A percentile compares a stretch with the other conserved stretches of the same genome.
Conservation (phyloP, 257 asterid species). For the Phtheirospermum japonicum region DNA sequence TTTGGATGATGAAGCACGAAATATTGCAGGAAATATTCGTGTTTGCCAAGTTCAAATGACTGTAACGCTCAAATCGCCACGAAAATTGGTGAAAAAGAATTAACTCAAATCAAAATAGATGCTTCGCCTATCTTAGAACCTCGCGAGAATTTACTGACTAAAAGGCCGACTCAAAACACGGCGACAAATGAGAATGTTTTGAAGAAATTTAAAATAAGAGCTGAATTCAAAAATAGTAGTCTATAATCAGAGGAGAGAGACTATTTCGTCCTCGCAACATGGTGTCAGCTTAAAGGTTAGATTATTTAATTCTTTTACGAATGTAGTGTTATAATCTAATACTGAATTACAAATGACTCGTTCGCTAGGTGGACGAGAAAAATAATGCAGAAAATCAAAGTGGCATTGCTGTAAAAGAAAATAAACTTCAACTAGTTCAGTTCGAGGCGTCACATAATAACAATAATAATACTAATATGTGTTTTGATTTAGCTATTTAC, state of each 20-base stretch:
- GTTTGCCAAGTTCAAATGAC: no score
- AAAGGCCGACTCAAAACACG: neutral
- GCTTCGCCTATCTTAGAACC: neutral
- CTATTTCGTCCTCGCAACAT: slow-evolving; percentile 15
- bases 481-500: neutral
- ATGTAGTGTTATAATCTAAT: neutral
- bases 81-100: slow-evolving; percentile 10
- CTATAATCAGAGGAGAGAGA: slow-evolving; percentile 31
- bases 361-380: slow-evolving; percentile 1
- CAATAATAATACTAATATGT: slow-evolving; percentile 11
- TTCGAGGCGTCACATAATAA: slow-evolving; percentile 4
- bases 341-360: neutral
- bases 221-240: slow-evolving; percentile 16
- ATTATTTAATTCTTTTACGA: neutral
- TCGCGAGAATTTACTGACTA: neutral
- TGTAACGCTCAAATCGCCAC: no score
- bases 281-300: slow-evolving; percentile 33
- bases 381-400: no score
- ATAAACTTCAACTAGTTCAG: slow-evolving; percentile 5
- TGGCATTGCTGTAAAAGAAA: no score
- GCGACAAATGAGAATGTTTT: neutral
- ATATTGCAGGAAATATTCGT: slow-evolving; percentile 40
- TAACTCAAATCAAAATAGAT: slow-evolving; percentile 7
- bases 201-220: neutral
- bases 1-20: slow-evolving; percentile 22